Conservation (phyloP, 2,329 filamentous ascomycete species). For the Rhinocladiella similis region DNA sequence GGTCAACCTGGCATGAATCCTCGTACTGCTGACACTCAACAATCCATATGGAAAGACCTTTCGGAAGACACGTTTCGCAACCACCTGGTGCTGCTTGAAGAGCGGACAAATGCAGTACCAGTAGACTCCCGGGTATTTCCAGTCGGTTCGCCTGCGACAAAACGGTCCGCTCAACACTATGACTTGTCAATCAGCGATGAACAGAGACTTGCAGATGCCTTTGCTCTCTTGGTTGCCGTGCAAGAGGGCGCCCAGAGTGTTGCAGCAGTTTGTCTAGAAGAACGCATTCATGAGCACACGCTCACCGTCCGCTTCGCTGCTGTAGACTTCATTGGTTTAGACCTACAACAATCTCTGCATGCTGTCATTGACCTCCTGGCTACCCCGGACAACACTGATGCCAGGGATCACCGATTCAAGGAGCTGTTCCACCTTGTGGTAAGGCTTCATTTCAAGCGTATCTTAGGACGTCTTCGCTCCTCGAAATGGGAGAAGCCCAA, state of each 20-base stretch:
- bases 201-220: slow-evolving; percentile 33
- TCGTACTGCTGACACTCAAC: slow-evolving; percentile 16
- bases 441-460: neutral
- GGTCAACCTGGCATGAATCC: slow-evolving; percentile 1
- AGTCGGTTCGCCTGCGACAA: neutral
- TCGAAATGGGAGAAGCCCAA: slow-evolving; percentile 20
- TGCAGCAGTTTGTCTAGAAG: slow-evolving; percentile 35
- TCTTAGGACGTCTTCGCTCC: slow-evolving; percentile 18
- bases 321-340: slow-evolving; percentile 7
- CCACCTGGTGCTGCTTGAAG: slow-evolving; percentile 22
- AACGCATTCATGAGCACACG: slow-evolving; percentile 11
- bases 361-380: neutral
- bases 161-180: neutral
- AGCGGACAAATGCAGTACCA: slow-evolving; percentile 17
- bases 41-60: slow-evolving; percentile 26
- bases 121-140: slow-evolving; percentile 9
- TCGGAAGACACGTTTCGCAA: slow-evolving; percentile 22
- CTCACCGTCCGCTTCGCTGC: slow-evolving; percentile 18
- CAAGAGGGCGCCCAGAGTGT: slow-evolving; percentile 32
- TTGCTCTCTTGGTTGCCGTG: slow-evolving; percentile 34
- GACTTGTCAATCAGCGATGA: slow-evolving; percentile 23
- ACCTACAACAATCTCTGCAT: neutral
- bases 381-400: neutral
- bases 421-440: neutral
- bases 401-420: neutral